Conservation (phyloP, 805 yeast species). For the Priceomyces melissophilus region DNA sequence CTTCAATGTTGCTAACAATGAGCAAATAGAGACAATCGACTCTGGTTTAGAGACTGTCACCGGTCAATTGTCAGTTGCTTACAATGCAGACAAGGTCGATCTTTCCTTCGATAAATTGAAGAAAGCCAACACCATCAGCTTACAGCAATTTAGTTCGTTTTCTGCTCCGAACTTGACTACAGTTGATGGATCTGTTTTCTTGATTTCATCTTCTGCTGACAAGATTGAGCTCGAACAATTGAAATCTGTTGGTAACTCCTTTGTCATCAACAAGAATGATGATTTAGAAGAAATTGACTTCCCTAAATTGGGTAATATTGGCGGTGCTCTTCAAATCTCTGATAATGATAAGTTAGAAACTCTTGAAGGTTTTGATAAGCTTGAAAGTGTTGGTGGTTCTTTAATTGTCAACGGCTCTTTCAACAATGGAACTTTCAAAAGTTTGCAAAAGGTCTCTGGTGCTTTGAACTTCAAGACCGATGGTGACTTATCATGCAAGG, state of each 20-base stretch:
- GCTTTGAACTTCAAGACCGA: slow-evolving; percentile 78
- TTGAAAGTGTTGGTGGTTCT: slow-evolving; percentile 84
- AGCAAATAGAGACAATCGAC: slow-evolving; percentile 64
- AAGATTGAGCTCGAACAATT: slow-evolving; percentile 54
- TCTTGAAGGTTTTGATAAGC: slow-evolving; percentile 70
- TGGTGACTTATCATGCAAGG: slow-evolving; percentile 78
- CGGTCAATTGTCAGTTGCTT: slow-evolving; percentile 71
- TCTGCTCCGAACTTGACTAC: slow-evolving; percentile 63
- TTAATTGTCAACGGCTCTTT: slow-evolving; percentile 77
- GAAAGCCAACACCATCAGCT: slow-evolving; percentile 85
- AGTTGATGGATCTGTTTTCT: slow-evolving; percentile 80
- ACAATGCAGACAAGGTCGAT: slow-evolving; percentile 76
- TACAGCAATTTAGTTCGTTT: slow-evolving; percentile 75
- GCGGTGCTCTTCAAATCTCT: slow-evolving; percentile 90
- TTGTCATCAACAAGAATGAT: slow-evolving; percentile 70
- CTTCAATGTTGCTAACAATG: slow-evolving; percentile 90
- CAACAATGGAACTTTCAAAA: slow-evolving; percentile 70
- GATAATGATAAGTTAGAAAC: slow-evolving; percentile 73
- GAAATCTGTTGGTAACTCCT: slow-evolving; percentile 71
- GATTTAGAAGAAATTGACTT: slow-evolving; percentile 67
- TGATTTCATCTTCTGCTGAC: slow-evolving; percentile 68
- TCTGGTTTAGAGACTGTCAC: slow-evolving; percentile 74
- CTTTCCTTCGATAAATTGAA: slow-evolving; percentile 65
- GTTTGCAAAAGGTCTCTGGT: slow-evolving; percentile 80
- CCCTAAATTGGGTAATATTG: slow-evolving; percentile 65